Base-by-base conservation (phyloP, 2,329 filamentous ascomycete genomes). In the Bisporella sp. region DNA sequence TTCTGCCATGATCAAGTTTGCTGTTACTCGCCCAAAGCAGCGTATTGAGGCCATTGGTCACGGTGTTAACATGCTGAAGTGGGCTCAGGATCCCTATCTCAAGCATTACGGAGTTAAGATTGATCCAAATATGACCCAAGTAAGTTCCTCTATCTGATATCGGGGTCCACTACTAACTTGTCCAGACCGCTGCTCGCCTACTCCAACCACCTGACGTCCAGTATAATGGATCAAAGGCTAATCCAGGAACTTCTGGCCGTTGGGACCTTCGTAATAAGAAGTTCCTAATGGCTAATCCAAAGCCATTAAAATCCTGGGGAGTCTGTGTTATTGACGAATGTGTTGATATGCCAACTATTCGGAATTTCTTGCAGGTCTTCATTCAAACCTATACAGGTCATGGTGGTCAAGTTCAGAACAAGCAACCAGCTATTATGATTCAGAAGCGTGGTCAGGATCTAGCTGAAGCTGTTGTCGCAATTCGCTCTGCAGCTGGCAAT, bases 211-310 rank as follows among this genome's bases (percentile, higher is more conserved):
- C 93, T 0, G 74, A 78, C 30, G 79, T 97, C 7, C 72, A 81
- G 41, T 96, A 89, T 62, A 51, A 49, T 5, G 49, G 42, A 9
- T 44, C 45, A 11, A 70, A 72, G 13, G 70, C 73, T 5, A 81
- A 84, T 49, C 87, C 89, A 2, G 76, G 79, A 21, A 78, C 76
- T 13, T 68, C 70, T 31, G 93, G 92, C 33, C 84, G 89, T 29
- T 99, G 93, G 93, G 88, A 95, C 65, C 74, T 97, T 8, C 82
- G 89, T 40, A 83, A 82, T 31, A 89, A 89, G 68, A 84, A 85
- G 66, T 96, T 96, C 65, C 74, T 84, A 9, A 69, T 73, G 47
- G 68, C 78, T 4, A 93, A 95, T 63, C 58, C 69, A 0, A 67
- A 71, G 1, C 75, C 79, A 0, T 74, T 97, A 5, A 73, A 73